Base-by-base conservation (phyloP, 2,329 filamentous ascomycete species). In the Chlorencoelia australis region DNA sequence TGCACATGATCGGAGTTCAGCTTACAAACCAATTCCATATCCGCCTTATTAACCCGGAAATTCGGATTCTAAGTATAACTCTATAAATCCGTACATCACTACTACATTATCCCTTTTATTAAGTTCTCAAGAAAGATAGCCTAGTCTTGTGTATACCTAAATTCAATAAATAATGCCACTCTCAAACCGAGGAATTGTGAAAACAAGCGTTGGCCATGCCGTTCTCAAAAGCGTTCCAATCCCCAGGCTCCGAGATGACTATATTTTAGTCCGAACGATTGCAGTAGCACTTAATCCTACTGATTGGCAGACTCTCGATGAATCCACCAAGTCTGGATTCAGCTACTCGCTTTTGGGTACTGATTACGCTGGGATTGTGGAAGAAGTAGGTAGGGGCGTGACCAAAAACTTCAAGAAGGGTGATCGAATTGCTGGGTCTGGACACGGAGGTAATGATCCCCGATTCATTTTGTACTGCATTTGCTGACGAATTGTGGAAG, bases 391-490 rank as follows among this genome's bases (percentile, higher is more conserved):
- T 1, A 42, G 39, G 14, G 26, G 29, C 3, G 46, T 52, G 7
- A 45, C 25, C 4, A 47, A 45, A 31, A 21, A 39, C 6, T 45
- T 47, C 20, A 43, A 46, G 21, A 35, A 14, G 9, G 49, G 49
- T 0, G 51, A 53, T 35, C 22, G 45, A 14, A 35, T 53, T 18
- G 34, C 38, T 2, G 42, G 47, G 4, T 14, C 37, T 7, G 28
- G 29, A 2, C 47, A 53, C 44, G 48, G 51, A 7, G 47, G 48
- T 49, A 46, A 46, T 18, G 35, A 39, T 17, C 25, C 11, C 4
- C 3, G 17, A 9, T 10, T n/a, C n/a, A n/a, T n/a, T n/a, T n/a
- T n/a, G n/a, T n/a, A n/a, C n/a, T n/a, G n/a, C n/a, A n/a, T n/a
- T n/a, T n/a, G n/a, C n/a, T n/a, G n/a, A n/a, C n/a, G n/a, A n/a